These are phyloP conservation scores for Botryotinia globosa DNA, from an alignment of 2,329 filamentous ascomycete species.

Conservation along the genomic window DNA sequence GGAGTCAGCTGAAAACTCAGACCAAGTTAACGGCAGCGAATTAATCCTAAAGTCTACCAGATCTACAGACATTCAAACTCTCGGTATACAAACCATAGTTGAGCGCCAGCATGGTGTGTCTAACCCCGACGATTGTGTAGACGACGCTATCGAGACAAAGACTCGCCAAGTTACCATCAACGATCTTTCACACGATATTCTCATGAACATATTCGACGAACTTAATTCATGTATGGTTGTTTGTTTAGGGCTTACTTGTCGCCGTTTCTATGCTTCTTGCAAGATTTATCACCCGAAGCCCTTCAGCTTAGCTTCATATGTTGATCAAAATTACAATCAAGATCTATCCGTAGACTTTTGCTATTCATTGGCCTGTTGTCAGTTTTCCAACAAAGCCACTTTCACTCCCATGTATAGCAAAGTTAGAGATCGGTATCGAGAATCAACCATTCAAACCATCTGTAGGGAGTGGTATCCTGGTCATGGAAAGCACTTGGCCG, in stretches of 20 bases:
- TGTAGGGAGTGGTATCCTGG: background rate
- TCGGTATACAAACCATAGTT: background rate
- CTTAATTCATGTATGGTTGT: background rate
- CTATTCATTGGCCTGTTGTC: background rate
- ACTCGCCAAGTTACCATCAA: background rate
- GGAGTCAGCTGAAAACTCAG: background rate
- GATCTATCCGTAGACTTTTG: background rate
- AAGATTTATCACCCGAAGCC: background rate
- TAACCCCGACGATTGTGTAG: background rate
- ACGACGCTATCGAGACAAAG: background rate
- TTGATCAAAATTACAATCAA: background rate
- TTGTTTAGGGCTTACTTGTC: background rate
- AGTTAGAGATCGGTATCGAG: background rate
- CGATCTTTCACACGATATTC: background rate
- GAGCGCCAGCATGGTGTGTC: too few species aligned
- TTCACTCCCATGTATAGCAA: background rate
- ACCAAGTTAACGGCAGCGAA: too few species aligned
- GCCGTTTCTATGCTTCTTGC: background rate
- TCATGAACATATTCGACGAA: background rate
- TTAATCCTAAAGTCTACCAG: background rate
- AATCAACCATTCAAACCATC: background rate
- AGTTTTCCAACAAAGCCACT: background rate
- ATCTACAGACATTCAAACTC: background rate
- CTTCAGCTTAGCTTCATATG: background rate
- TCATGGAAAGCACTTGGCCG: background rate